Conservation (phyloP, 2,329 filamentous ascomycete species). For the Paraconiothyrium brasiliense region DNA sequence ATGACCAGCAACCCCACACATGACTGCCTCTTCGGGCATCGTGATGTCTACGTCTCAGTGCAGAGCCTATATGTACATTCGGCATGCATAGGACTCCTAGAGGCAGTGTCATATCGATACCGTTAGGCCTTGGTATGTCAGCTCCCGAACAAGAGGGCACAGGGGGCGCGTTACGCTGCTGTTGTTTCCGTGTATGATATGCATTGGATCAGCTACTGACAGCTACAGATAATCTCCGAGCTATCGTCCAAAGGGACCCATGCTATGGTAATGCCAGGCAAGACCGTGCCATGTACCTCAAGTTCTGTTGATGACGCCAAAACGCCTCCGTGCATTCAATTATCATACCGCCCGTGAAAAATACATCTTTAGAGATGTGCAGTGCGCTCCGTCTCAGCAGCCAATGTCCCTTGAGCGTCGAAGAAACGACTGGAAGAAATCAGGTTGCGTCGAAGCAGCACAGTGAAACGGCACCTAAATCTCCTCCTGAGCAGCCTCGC, state of each 20-base stretch:
- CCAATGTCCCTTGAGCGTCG: background rate
- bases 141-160: no score
- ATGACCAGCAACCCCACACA: background rate
- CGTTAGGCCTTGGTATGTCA: no score
- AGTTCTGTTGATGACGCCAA: background rate
- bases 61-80: background rate
- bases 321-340: background rate
- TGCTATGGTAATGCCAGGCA: background rate
- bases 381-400: background rate
- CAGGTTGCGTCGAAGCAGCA: background rate
- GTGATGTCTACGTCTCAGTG: no score
- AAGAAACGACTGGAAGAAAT: background rate
- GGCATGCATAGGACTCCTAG: no score
- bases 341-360: background rate
- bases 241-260: background rate
- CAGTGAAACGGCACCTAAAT: constrained; percentile 20
- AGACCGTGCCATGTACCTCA: background rate
- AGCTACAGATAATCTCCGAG: background rate
- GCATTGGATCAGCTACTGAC: constrained; percentile 2
- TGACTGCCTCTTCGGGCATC: background rate
- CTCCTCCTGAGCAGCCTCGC: constrained; percentile 19
- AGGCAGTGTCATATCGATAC: background rate
- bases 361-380: background rate
- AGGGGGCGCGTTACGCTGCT: background rate
- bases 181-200: background rate